phyloP scores from a whole-genome alignment of 1,284 basidiomycete genomes.

The Coriolopsis trogii region DNA sequence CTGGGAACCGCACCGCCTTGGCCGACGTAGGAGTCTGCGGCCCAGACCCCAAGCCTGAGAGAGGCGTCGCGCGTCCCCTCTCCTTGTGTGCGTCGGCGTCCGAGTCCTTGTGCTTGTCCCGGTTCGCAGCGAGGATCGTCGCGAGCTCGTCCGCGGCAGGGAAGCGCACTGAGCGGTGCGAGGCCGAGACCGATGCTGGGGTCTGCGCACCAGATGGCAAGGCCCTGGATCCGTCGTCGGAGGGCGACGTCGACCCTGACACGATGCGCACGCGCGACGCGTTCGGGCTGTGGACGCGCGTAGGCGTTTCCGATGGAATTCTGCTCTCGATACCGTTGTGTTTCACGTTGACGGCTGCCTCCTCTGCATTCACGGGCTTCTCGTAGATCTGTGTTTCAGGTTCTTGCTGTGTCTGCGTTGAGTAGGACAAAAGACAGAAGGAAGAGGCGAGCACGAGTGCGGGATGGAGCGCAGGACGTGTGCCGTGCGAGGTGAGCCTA shows the following conservation, averaged over 20 bases:
- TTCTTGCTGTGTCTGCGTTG: no score
- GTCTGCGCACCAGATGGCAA: conserved; percentile 7
- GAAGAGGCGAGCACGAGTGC: no score
- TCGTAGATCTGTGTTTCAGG: no score
- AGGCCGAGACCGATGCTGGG: no score
- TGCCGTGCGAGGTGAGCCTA: background rate
- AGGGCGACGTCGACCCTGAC: background rate
- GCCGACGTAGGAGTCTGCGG: conserved; percentile 2
- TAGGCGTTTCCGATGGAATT: background rate
- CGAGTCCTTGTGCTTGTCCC: background rate
- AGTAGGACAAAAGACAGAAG: no score
- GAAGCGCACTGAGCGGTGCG: conserved; percentile 12
- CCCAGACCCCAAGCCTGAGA: no score
- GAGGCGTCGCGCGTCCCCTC: no score
- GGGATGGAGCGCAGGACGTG: background rate
- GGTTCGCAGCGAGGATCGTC: background rate
- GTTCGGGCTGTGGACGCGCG: background rate
- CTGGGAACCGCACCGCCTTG: conserved; percentile 17
- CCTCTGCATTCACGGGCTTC: background rate
- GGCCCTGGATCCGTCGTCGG: background rate
- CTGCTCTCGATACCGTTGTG: background rate
- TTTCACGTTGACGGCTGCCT: conserved; percentile 11
- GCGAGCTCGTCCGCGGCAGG: conserved; percentile 8
- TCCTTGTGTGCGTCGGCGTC: no score
- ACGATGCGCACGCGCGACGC: background rate